phyloP scores from a whole-genome alignment of 2,329 filamentous ascomycete genomes.

The Beauveria bassiana region DNA sequence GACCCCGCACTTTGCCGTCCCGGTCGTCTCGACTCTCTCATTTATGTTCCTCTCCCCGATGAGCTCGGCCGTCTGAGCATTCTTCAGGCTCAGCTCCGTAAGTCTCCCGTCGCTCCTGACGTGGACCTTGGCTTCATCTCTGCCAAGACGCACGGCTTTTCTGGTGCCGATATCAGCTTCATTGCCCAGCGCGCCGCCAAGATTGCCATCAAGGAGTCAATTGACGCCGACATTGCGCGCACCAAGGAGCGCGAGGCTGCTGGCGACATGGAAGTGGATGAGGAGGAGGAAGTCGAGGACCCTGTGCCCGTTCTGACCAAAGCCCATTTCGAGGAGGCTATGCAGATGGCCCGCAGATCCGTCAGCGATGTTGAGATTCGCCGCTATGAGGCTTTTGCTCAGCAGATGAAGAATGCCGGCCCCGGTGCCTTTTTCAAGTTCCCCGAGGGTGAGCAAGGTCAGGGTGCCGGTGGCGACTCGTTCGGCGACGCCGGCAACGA shows the following conservation, averaged over 20 bases:
- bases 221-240: constrained; percentile 80
- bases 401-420: constrained; percentile 98
- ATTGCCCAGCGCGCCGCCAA: constrained; percentile 98
- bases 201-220: constrained; percentile 97
- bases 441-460: constrained; percentile 63
- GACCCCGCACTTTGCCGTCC: constrained; percentile 97
- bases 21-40: constrained; percentile 94
- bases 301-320: constrained; percentile 93
- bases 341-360: constrained; percentile 87
- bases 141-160: constrained; percentile 96
- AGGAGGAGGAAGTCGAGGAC: constrained; percentile 70
- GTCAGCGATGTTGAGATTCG: constrained; percentile 96
- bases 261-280: constrained; percentile 69
- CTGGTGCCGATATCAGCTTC: constrained; percentile 98
- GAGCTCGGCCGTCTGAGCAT: constrained; percentile 84
- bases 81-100: constrained; percentile 91
- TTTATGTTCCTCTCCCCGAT: constrained; percentile 95
- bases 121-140: constrained; percentile 89
- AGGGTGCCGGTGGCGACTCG: constrained; percentile 51
- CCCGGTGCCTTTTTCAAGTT: constrained; percentile 98
- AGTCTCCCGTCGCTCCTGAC: constrained; percentile 85
- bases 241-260: constrained; percentile 81
- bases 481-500: constrained; percentile 88
- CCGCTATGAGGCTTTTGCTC: constrained; percentile 95
- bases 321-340: constrained; percentile 97